A percentile compares a stretch with the other conserved stretches of the same genome.
Conservation (phyloP, 164 flowering plant species). For the Macadamia integrifolia region DNA sequence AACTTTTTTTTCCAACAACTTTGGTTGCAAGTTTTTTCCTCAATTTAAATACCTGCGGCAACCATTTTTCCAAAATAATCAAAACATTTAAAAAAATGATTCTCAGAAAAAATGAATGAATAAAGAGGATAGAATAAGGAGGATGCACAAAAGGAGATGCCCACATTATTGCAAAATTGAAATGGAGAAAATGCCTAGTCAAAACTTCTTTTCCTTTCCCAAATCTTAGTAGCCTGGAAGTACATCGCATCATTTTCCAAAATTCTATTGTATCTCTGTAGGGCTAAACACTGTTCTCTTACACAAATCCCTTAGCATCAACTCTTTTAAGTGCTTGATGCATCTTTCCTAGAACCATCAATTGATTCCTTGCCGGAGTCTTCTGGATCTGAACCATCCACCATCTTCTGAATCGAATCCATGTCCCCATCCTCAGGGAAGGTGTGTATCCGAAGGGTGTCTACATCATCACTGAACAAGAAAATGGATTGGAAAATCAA, state of each 20-base stretch:
- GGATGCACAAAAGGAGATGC: too few relatives aligned
- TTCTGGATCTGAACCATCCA: slow-evolving; percentile 49
- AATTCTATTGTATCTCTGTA: background rate
- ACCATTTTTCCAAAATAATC: too few relatives aligned
- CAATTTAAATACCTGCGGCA: too few relatives aligned
- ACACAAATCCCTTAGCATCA: background rate
- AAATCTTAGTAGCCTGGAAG: too few relatives aligned
- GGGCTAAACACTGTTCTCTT: background rate
- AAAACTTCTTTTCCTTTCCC: too few relatives aligned
- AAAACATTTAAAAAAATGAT: too few relatives aligned
- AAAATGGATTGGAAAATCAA: background rate
- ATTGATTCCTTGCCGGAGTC: slow-evolving; percentile 26
- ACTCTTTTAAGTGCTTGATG: background rate
- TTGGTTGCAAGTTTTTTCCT: too few relatives aligned
- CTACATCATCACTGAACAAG: slow-evolving; percentile 78
- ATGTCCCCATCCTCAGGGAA: slow-evolving; percentile 72
- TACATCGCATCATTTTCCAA: background rate
- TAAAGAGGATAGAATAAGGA: too few relatives aligned
- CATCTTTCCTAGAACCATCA: slow-evolving; percentile 9
- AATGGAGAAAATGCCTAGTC: too few relatives aligned
- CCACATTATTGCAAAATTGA: too few relatives aligned
- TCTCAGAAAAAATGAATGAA: too few relatives aligned
- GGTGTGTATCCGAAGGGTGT: slow-evolving; percentile 63
- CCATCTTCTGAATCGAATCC: slow-evolving; percentile 77
- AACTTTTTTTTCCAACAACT: too few relatives aligned